Percentiles rank a stretch among this genome's conserved stretches.
phyloP scores from a whole-genome alignment of 495 filamentous ascomycete species.

The Sordaria brevicollis region DNA sequence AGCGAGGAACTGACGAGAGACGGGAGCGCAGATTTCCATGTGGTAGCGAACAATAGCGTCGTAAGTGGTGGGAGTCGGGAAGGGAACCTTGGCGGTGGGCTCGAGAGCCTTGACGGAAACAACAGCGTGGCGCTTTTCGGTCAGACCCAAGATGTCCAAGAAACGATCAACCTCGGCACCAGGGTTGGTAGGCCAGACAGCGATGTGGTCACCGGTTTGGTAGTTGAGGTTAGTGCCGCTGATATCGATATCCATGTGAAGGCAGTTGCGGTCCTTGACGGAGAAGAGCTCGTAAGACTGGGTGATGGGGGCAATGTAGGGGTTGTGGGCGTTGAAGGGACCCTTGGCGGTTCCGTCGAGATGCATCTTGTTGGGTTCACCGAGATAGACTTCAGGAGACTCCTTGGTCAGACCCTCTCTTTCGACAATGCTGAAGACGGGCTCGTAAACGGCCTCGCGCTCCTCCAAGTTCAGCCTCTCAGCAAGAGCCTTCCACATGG shows the following conservation, averaged over 20 bases:
- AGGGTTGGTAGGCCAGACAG: conserved; percentile 94
- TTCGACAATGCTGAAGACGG: conserved; percentile 76
- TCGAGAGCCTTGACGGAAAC: conserved; percentile 88
- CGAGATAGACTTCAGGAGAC: conserved; percentile 82
- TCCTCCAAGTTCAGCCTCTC: conserved; percentile 83
- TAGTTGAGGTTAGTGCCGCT: conserved; percentile 78
- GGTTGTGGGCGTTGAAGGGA: conserved; percentile 93
- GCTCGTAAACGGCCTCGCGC: conserved; percentile 92
- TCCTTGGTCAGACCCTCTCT: conserved; percentile 63
- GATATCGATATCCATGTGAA: conserved; percentile 95
- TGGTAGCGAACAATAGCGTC: conserved; percentile 92
- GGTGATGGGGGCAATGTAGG: conserved; percentile 87
- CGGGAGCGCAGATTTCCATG: conserved; percentile 89
- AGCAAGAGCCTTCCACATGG: conserved; percentile 85
- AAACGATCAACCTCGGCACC: conserved; percentile 90
- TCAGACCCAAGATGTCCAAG: conserved; percentile 65
- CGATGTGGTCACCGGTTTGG: conserved; percentile 95
- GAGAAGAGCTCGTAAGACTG: conserved; percentile 87
- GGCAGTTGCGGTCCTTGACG: conserved; percentile 85
- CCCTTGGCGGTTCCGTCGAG: conserved; percentile 77
- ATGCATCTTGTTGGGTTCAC: conserved; percentile 94
- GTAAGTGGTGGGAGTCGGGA: conserved; percentile 94
- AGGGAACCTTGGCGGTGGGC: conserved; percentile 92
- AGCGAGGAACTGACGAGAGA: conserved; percentile 91
- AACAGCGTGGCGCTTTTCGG: conserved; percentile 68